Evolutionary conservation across 2,329 filamentous ascomycete species (phyloP), one percentile per base, ranked within the genome.

Genomic region (Colletotrichum spinosum): DNA sequence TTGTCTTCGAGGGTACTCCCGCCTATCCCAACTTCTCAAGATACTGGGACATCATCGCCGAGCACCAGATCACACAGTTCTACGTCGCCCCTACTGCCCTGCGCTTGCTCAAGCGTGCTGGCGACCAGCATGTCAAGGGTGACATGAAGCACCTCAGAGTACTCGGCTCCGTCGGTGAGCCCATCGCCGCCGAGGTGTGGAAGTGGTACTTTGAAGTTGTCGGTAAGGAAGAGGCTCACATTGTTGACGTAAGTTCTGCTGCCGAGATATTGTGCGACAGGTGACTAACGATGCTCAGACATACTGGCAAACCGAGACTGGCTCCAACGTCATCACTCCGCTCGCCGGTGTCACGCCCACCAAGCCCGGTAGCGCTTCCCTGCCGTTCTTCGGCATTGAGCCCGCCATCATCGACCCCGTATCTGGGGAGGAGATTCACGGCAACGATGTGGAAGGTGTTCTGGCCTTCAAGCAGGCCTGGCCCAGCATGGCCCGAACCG

Each of bases 271-370:
- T 8, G 4, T 12, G 38, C 11, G 25, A 25, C 4, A 25, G 25
- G 4, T 3, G 13, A 46, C 13, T 67, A 37, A 63, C 54, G 25
- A 11, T 15, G 1, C 51, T 25, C 70, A 97, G 93, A 99, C 96
- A 58, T 99, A 99, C 87, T 99, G 96, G 96, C 96, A 99, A 88
- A 99, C 96, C 57, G 96, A 99, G 84, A 99, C 96, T 2, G 96
- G 96, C 61, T 98, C 93, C 69, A 90, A 99, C 80, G 94, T 97
- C 73, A 98, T 99, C 77, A 93, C 94, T 6, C 96, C 96, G 15
- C 85, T 99, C 65, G 94, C 92, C 54, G 96, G 96, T 75, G 87
- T 98, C 41, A 98, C 95, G 1, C 94, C 96, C 33, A 98, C 96
- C 33, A 99, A 99, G 84, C 96, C 96, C 17, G 96, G 96, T 59